phyloP scores from a whole-genome alignment of 192 early-diverging fungal species.

The Coemansia sp. region DNA sequence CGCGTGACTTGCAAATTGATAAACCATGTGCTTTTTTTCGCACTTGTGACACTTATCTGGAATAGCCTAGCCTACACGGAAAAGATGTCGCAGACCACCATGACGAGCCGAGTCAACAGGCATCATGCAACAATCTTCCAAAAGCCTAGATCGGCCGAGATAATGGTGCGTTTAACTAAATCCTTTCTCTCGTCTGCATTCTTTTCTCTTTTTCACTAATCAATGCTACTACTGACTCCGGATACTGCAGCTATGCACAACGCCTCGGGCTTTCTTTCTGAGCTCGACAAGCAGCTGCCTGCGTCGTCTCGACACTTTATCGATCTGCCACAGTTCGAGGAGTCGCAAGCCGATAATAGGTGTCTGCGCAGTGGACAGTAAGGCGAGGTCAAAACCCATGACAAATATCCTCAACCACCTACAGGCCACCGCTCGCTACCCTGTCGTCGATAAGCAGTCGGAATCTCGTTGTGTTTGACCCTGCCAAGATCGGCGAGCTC shows the following conservation, averaged over 20 bases:
- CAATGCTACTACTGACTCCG: neutral
- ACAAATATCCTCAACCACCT: constrained; percentile 83
- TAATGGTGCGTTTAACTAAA: too few species aligned
- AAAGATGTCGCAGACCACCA: neutral
- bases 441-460: constrained; percentile 59
- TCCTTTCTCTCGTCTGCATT: neutral
- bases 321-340: constrained; percentile 43
- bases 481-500: constrained; percentile 87
- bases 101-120: neutral
- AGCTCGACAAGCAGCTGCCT: constrained; percentile 23
- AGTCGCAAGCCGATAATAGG: constrained; percentile 65
- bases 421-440: constrained; percentile 67
- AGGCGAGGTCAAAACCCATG: constrained; percentile 96
- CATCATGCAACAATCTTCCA: neutral
- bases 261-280: constrained; percentile 23
- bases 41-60: too few species aligned
- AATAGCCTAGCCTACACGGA: neutral
- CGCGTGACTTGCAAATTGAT: too few species aligned
- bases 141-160: neutral
- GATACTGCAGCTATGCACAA: neutral
- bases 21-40: too few species aligned
- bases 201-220: neutral
- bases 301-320: constrained; percentile 41
- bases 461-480: constrained; percentile 61
- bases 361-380: constrained; percentile 89